A percentile compares a stretch with the other conserved stretches of the same genome.
These are phyloP conservation scores for Cryptococcus amylolentus DNA, from an alignment of 1,284 basidiomycete species.

Conservation along the genomic window DNA sequence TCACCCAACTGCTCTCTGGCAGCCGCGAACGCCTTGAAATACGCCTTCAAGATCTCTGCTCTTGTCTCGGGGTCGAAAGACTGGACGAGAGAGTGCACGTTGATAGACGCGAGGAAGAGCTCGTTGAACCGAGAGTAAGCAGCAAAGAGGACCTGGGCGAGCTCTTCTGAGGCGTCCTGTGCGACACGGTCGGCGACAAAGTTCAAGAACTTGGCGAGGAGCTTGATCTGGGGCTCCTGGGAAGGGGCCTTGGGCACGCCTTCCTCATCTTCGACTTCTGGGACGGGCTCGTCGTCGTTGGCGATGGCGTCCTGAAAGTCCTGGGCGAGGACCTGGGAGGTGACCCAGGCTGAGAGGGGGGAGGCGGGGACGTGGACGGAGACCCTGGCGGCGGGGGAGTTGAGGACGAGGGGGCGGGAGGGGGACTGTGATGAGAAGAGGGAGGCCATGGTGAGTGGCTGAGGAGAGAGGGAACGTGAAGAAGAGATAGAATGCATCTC, in stretches of 20 bases:
- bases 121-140: slow-evolving; percentile 73
- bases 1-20: slow-evolving; percentile 63
- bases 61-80: slow-evolving; percentile 71
- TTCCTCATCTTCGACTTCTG: slow-evolving; percentile 47
- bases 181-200: slow-evolving; percentile 65
- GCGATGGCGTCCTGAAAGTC: slow-evolving; percentile 65
- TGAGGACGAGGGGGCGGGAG: slow-evolving; percentile 50
- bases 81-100: slow-evolving; percentile 70
- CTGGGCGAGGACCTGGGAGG: slow-evolving; percentile 79
- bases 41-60: slow-evolving; percentile 71
- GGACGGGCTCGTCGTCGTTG: slow-evolving; percentile 33
- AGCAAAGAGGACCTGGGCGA: slow-evolving; percentile 67
- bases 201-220: slow-evolving; percentile 73
- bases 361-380: slow-evolving; percentile 77
- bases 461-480: neutral
- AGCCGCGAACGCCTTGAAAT: slow-evolving; percentile 71
- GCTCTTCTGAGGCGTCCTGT: slow-evolving; percentile 56
- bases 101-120: slow-evolving; percentile 63
- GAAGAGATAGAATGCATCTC: neutral
- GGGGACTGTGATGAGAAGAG: slow-evolving; percentile 40
- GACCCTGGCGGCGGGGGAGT: slow-evolving; percentile 51
- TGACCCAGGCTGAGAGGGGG: slow-evolving; percentile 72
- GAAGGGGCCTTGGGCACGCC: slow-evolving; percentile 37
- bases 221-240: slow-evolving; percentile 64
- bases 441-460: slow-evolving; percentile 38